Evolutionary conservation across 2,329 filamentous ascomycete species (phyloP).

Genomic region (Mariannaea elegans): DNA sequence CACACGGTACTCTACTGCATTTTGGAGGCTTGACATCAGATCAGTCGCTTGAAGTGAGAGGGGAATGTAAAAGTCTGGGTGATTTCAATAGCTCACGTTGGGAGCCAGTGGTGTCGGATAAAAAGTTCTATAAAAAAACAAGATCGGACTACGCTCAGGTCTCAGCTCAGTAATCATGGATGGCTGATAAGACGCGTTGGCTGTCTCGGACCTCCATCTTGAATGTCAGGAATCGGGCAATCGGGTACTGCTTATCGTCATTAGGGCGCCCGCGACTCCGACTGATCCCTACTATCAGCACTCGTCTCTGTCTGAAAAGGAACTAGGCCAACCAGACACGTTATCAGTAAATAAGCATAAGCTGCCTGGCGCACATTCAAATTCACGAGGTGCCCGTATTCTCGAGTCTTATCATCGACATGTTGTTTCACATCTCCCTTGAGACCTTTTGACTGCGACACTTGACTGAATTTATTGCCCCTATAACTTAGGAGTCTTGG

Average conservation of each 20-base stretch:
- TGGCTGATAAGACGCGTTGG: constrained; percentile 5
- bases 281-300: background rate
- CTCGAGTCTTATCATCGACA: background rate
- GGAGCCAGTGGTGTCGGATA: too few species aligned
- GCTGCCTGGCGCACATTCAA: constrained; percentile 1
- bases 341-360: constrained; percentile 3
- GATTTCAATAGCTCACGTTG: too few species aligned
- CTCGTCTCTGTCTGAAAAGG: constrained; percentile 12
- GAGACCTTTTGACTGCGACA: background rate
- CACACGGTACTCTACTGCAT: background rate
- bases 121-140: too few species aligned
- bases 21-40: background rate
- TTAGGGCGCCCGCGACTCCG: background rate
- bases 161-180: background rate
- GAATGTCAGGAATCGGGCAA: background rate
- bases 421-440: background rate
- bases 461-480: background rate
- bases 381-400: background rate
- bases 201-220: background rate
- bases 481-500: background rate
- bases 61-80: too few species aligned
- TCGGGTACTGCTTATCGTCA: constrained; percentile 5
- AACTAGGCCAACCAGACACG: background rate
- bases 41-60: background rate
- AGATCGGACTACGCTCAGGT: too few species aligned